Evolutionary conservation across 1,284 basidiomycete genomes (phyloP).

Genomic region (Macrocybe sp.): DNA sequence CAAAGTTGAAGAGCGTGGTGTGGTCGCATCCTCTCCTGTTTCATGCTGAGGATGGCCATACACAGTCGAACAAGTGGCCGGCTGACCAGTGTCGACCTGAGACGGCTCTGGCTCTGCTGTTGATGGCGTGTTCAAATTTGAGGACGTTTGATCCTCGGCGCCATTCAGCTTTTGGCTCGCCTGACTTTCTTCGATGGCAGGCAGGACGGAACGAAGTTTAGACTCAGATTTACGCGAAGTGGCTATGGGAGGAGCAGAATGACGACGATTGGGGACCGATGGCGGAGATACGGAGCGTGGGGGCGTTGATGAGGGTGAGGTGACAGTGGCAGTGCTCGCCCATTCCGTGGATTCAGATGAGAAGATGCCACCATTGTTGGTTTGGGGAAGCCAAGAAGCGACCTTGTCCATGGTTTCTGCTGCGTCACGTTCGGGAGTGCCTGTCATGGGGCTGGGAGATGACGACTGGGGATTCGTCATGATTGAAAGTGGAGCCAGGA

Average conservation of each 20-base stretch:
- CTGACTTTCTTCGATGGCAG: slow-evolving; percentile 57
- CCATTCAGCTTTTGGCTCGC: slow-evolving; percentile 27
- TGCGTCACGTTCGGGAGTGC: slow-evolving; percentile 37
- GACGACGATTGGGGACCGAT: slow-evolving; percentile 34
- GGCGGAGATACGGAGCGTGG: slow-evolving; percentile 43
- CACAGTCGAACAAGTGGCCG: no score
- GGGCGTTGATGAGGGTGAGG: slow-evolving; percentile 39
- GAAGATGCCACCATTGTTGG: slow-evolving; percentile 30
- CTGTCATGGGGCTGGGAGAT: slow-evolving; percentile 42
- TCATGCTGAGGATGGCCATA: no score
- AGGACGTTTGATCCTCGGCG: slow-evolving; percentile 9
- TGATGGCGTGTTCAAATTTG: slow-evolving; percentile 8
- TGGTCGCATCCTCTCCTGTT: slow-evolving; percentile 31
- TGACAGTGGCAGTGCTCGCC: slow-evolving; percentile 29
- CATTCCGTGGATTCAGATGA: slow-evolving; percentile 45
- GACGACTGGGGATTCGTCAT: slow-evolving; percentile 54
- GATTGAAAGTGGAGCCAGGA: slow-evolving; percentile 79
- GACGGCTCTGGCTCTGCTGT: slow-evolving; percentile 11
- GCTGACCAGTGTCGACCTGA: no score
- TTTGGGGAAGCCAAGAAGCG: slow-evolving; percentile 34
- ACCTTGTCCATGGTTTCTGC: slow-evolving; percentile 27
- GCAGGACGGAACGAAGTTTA: slow-evolving; percentile 60
- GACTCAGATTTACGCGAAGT: slow-evolving; percentile 55
- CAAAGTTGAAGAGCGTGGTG: slow-evolving; percentile 43
- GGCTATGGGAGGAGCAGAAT: slow-evolving; percentile 42